Conservation (phyloP, 1,284 basidiomycete genomes). For the Ustilago xerochloae region DNA sequence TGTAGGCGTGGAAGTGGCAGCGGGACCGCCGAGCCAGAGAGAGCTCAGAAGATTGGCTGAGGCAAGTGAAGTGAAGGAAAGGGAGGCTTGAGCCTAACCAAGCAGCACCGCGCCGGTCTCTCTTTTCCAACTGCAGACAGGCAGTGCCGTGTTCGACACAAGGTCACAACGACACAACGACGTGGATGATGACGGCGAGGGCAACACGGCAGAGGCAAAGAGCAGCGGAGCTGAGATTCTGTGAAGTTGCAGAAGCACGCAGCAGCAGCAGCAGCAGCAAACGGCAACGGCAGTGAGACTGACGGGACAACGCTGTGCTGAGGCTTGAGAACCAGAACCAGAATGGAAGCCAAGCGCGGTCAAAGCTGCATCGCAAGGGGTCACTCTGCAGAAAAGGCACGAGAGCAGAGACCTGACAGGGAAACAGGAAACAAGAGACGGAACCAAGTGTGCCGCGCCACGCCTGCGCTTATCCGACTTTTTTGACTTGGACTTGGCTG, state of each 20-base stretch:
- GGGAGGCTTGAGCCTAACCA: too few relatives aligned
- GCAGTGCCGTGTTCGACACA: too few relatives aligned
- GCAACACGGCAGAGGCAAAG: neutral
- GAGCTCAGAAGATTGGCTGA: neutral
- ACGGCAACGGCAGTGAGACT: neutral
- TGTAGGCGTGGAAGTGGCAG: neutral
- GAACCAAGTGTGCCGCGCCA: slow-evolving; percentile 1
- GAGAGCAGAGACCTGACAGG: too few relatives aligned
- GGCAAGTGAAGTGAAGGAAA: too few relatives aligned
- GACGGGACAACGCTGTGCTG: neutral
- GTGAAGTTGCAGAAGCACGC: neutral
- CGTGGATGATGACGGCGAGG: neutral
- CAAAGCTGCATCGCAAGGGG: neutral
- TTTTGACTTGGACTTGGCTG: neutral
- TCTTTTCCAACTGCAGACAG: neutral
- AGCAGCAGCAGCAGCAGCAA: neutral
- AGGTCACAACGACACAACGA: neutral
- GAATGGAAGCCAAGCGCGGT: neutral
- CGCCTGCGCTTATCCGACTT: too few relatives aligned
- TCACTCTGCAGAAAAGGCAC: neutral
- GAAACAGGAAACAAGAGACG: neutral
- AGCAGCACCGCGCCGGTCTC: neutral
- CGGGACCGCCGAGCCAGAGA: neutral
- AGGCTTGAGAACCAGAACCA: too few relatives aligned
- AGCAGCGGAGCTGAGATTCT: too few relatives aligned